phyloP scores from a whole-genome alignment of 2,329 filamentous ascomycete genomes.

The Cryphonectria parasitica region DNA sequence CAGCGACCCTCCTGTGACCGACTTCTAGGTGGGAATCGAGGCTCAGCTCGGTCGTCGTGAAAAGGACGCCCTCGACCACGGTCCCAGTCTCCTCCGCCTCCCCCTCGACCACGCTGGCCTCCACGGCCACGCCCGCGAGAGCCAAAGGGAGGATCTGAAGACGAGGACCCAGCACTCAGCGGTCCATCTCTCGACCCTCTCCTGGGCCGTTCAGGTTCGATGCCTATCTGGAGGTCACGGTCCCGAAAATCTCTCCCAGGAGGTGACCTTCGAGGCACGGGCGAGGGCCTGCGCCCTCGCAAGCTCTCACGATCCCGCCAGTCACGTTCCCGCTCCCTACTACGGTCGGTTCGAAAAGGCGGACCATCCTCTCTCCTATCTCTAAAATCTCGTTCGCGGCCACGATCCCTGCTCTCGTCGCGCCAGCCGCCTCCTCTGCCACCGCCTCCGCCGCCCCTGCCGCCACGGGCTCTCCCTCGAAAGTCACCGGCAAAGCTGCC shows the following conservation, averaged over 20 bases:
- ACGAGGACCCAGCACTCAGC: slow-evolving; percentile 70
- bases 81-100: slow-evolving; percentile 58
- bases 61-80: slow-evolving; percentile 54
- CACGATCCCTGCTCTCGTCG: slow-evolving; percentile 65
- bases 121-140: slow-evolving; percentile 58
- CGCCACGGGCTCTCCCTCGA: slow-evolving; percentile 58
- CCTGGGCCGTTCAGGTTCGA: slow-evolving; percentile 69
- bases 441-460: slow-evolving; percentile 50
- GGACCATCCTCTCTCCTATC: slow-evolving; percentile 54
- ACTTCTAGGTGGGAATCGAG: slow-evolving; percentile 58
- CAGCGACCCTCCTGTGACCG: slow-evolving; percentile 63
- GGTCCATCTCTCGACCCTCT: slow-evolving; percentile 72
- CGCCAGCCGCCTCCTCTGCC: slow-evolving; percentile 59
- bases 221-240: slow-evolving; percentile 59
- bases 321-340: slow-evolving; percentile 60
- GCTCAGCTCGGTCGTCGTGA: slow-evolving; percentile 61
- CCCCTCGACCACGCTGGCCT: slow-evolving; percentile 52
- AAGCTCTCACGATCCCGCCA: slow-evolving; percentile 59
- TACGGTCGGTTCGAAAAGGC: slow-evolving; percentile 61
- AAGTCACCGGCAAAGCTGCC: slow-evolving; percentile 69
- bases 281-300: slow-evolving; percentile 64
- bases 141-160: slow-evolving; percentile 68
- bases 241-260: slow-evolving; percentile 67
- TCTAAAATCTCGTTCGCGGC: slow-evolving; percentile 64
- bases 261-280: slow-evolving; percentile 65